A percentile compares a stretch with the other conserved stretches of the same genome.
Evolutionary conservation across 148 eudicot species (phyloP).

Genomic region (Cornus controversa): DNA sequence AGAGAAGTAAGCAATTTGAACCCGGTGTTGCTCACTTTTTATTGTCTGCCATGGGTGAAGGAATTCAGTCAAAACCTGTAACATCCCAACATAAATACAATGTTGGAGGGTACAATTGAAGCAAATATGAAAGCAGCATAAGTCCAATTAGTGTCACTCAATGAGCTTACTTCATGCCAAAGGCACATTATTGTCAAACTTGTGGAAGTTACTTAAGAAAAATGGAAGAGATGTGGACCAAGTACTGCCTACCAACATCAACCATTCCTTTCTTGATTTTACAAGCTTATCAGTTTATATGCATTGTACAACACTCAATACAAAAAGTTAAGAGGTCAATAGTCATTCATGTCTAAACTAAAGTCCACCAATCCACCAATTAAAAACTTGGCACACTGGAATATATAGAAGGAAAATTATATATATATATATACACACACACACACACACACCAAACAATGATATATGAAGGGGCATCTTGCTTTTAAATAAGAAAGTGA

Average conservation of each 20-base stretch:
- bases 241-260: neutral
- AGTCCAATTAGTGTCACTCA: neutral
- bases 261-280: neutral
- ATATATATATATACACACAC: too few species aligned
- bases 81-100: neutral
- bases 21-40: slow-evolving; percentile 71
- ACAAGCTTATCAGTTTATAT: neutral
- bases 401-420: too few species aligned
- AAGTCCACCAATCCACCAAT: too few species aligned
- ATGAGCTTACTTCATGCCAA: neutral
- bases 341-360: too few species aligned
- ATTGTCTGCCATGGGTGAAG: slow-evolving; percentile 75
- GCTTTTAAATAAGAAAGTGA: too few species aligned
- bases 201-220: neutral
- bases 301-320: too few species aligned
- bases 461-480: too few species aligned
- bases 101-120: neutral
- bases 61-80: slow-evolving; percentile 64
- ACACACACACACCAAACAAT: too few species aligned
- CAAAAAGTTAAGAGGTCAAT: too few species aligned
- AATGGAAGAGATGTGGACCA: neutral
- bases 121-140: neutral
- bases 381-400: too few species aligned
- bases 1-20: slow-evolving; percentile 74
- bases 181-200: neutral